These are phyloP conservation scores for Chaetomiaceae sp. DNA, from an alignment of 2,329 filamentous ascomycete species.

Conservation along the genomic window DNA sequence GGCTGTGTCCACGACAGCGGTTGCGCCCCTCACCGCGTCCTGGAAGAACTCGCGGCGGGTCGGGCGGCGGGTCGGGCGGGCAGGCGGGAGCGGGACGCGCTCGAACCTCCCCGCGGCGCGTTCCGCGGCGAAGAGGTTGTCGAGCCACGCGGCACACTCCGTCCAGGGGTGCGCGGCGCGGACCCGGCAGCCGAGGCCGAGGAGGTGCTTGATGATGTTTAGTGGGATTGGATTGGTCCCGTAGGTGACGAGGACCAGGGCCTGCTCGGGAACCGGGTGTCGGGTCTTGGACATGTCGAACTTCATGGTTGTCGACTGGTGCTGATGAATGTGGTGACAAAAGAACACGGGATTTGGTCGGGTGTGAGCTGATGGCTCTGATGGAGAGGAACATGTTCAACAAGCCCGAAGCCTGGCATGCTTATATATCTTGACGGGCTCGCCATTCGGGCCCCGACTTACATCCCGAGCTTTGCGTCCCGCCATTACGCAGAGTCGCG, in stretches of 20 bases:
- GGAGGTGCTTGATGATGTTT: conserved; percentile 38
- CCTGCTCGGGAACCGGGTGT: not conserved
- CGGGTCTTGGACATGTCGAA: too few relatives aligned
- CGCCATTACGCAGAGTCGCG: too few relatives aligned
- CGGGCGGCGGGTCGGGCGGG: conserved; percentile 35
- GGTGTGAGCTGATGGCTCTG: too few relatives aligned
- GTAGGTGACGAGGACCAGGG: conserved; percentile 39
- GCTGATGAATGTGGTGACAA: too few relatives aligned
- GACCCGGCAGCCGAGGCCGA: conserved; percentile 39
- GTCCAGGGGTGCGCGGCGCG: conserved; percentile 39
- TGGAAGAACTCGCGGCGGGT: conserved; percentile 25
- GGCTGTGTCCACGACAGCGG: conserved; percentile 37
- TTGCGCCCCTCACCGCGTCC: conserved; percentile 28
- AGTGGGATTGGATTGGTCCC: conserved; percentile 42
- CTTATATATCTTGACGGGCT: too few relatives aligned
- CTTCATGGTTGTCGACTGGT: too few relatives aligned
- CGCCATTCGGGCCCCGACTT: too few relatives aligned
- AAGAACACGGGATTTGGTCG: too few relatives aligned
- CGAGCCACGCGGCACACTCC: conserved; percentile 23
- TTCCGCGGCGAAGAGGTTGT: conserved; percentile 11
- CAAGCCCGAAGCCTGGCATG: too few relatives aligned
- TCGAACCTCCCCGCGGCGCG: conserved; percentile 34
- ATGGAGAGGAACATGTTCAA: too few relatives aligned
- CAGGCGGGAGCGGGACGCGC: conserved; percentile 27
- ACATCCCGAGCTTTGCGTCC: too few relatives aligned